These are phyloP conservation scores for Magnolia kwangsiensis DNA, from an alignment of 164 flowering plant genomes.

Conservation along the genomic window DNA sequence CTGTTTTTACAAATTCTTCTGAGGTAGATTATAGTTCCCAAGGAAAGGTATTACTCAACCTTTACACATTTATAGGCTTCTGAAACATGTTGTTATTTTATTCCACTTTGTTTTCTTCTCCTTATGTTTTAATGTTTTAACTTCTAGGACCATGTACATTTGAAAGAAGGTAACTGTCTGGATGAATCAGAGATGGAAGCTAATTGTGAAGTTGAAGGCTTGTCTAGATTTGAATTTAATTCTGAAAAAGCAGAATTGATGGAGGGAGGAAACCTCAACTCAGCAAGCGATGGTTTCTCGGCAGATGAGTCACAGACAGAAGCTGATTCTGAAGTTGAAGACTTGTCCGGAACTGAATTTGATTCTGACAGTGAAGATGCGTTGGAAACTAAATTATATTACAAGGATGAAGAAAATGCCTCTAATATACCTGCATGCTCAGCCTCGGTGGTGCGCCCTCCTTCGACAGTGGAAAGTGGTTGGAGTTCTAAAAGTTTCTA, in stretches of 20 bases:
- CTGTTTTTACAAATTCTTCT: no score
- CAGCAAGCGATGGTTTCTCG: conserved; percentile 13
- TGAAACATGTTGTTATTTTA: no score
- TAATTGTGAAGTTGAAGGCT: conserved; percentile 20
- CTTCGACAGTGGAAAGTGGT: neutral
- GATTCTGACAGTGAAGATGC: conserved; percentile 7
- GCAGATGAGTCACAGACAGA: conserved; percentile 25
- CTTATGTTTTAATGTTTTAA: no score
- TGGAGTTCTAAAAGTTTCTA: conserved; percentile 1
- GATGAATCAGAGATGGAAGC: conserved; percentile 19
- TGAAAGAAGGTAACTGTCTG: no score
- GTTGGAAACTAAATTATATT: neutral
- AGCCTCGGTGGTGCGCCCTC: neutral
- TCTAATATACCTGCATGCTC: neutral
- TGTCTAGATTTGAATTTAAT: conserved; percentile 13
- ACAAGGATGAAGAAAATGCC: neutral
- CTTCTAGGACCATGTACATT: no score
- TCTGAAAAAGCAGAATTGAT: neutral
- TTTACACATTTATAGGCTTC: no score
- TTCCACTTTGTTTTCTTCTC: no score
- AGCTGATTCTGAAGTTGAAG: conserved; percentile 23
- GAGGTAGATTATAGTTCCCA: no score
- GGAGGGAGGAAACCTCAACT: conserved; percentile 8
- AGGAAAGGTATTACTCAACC: no score
- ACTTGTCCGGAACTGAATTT: conserved; percentile 26